Base-by-base conservation (phyloP, 768 basidiomycete species). In the Nidularia pulvinata region DNA sequence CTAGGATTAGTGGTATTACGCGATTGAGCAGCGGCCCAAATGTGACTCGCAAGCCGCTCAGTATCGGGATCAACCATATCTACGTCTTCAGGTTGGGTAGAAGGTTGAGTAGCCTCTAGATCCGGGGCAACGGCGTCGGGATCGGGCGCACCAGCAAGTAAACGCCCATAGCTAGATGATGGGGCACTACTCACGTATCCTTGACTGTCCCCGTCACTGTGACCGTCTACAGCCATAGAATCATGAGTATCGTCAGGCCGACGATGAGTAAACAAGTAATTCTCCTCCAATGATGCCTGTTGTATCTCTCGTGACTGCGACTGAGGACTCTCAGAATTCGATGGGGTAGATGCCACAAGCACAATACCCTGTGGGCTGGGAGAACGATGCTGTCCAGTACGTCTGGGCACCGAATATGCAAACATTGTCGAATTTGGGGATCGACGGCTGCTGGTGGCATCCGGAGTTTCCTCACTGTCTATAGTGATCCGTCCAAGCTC, bases 311-410 rank as follows among this genome's bases (percentile, higher is more conserved):
- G 39, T 42, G 13, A 25, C 25, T 46, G 13, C 10, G 13, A 14
- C 25, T 46, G 45, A 7, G 45, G 25, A 10, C 13, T 46, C 4
- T 42, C 39, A 30, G 60, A 79, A 48, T 71, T 61, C 4, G 77
- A 77, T 2, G 85, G 85, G 46, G 85, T 86, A 36, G 78, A 69
- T 47, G 69, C 79, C 1, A 84, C 84, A n/a, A 85, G 62, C 13
- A 76, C 53, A 30, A 42, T 58, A n/a, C 57, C 61, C 33, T 58
- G 51, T 10, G 51, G 43, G 36, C 56, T 58, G 25, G 62, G 55
- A 13, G 50, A 46, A 33, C 51, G 58, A 30, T 57, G 59, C 14
- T 19, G 35, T 13, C 33, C 33, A 33, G 35, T 48, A 13, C 25
- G 51, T 3, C n/a, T 11, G 33, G 46, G 32, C 7, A 7, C 30